phyloP scores from a whole-genome alignment of 2,329 filamentous ascomycete genomes.

The Pseudogymnoascus sp. region DNA sequence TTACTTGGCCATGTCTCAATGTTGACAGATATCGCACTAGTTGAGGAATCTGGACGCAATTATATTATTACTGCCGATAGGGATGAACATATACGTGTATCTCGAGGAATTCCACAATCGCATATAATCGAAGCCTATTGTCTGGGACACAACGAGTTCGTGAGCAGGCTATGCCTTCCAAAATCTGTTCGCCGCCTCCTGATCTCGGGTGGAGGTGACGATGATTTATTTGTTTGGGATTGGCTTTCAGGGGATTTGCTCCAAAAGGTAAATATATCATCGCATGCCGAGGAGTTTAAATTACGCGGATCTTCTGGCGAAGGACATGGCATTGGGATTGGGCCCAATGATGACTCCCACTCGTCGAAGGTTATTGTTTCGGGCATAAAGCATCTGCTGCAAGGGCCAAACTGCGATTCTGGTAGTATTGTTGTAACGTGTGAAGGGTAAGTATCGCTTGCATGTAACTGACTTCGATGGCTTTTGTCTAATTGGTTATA shows the following conservation, averaged over 20 bases:
- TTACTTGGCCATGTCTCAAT: constrained; percentile 92
- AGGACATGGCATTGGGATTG: neutral
- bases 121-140: constrained; percentile 88
- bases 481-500: constrained; percentile 26
- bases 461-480: constrained; percentile 3
- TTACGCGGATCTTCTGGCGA: constrained; percentile 18
- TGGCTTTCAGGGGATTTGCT: constrained; percentile 52
- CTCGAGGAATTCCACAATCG: constrained; percentile 70
- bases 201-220: constrained; percentile 81
- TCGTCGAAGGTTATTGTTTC: constrained; percentile 31
- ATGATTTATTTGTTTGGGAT: constrained; percentile 72
- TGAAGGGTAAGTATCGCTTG: constrained; percentile 45
- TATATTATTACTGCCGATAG: constrained; percentile 64
- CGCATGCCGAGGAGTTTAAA: constrained; percentile 33
- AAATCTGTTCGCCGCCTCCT: constrained; percentile 51
- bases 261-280: constrained; percentile 46
- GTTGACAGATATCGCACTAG: constrained; percentile 67
- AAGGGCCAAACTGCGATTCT: constrained; percentile 27
- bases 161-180: constrained; percentile 68
- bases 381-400: constrained; percentile 24
- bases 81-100: constrained; percentile 83
- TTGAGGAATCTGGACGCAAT: constrained; percentile 43
- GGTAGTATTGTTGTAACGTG: constrained; percentile 44
- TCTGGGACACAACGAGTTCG: constrained; percentile 78
- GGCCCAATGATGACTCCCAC: constrained; percentile 10